Base-by-base conservation (phyloP, 2,329 filamentous ascomycete species). In the Botrytis tulipae region DNA sequence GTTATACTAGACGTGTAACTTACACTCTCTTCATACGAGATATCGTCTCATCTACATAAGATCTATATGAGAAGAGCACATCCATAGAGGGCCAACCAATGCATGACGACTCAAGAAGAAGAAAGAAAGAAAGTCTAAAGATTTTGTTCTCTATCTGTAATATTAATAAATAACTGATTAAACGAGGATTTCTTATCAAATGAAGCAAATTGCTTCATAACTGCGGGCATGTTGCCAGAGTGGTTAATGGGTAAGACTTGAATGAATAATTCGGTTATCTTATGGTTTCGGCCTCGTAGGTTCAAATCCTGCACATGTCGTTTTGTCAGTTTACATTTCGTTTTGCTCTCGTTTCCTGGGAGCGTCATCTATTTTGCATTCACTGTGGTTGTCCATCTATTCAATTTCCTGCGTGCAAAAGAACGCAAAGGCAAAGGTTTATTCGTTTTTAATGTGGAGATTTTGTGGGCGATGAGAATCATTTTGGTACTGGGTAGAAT, bases 191-290 rank as follows among this genome's bases (percentile, higher is more conserved):
- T 6, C 0, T 54, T 22, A 57, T 57, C 48, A 57, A 68, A 68
- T 57, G 1, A 32, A 42, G 16, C 25, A 57, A 42, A 68, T 7
- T 16, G 4, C 1, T 51, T 51, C 22, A 0, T 2, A 14, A 0
- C 4, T 12, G 7, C 37, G 20, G 70, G 61, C 70, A 72, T 65
- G 60, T 72, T 72, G 70, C 70, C 70, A 72, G 70, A 72, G 70
- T 72, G 70, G 70, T 72, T 72, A 72, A 72, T 72, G 70, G 70
- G 70, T 72, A 72, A 72, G 70, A 72, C 70, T 72, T 72, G 70
- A 72, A 72, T 72, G 61, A 67, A 71, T 46, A 46, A 59, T 72
- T 72, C 61, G 61, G 61, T 72, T 72, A 72, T 72, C 70, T 72
- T 72, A 72, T 72, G 70, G 70, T 72, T 72, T 72, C 70, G 70